Percentiles rank a stretch among this genome's conserved stretches.
Evolutionary conservation across 257 asterid genomes (phyloP).

Genomic region (Solanum pinnatisectum): DNA sequence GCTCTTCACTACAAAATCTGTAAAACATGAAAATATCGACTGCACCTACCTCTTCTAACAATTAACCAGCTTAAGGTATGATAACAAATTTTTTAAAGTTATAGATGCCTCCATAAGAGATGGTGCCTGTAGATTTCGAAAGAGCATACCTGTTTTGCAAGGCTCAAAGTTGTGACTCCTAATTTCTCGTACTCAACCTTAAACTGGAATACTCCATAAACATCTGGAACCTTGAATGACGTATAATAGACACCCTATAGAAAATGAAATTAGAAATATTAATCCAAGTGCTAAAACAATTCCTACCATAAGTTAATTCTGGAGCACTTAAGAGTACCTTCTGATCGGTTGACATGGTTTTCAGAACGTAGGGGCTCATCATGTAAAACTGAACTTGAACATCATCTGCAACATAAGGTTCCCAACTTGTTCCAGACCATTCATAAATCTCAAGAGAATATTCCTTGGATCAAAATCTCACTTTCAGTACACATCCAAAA

Average conservation of each 20-base stretch:
- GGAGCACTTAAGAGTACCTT: constrained; percentile 34
- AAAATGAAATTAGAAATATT: constrained; percentile 5
- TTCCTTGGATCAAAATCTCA: constrained; percentile 30
- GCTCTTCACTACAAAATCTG: neutral
- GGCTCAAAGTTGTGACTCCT: constrained; percentile 61
- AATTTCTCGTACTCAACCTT: constrained; percentile 73
- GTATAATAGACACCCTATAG: constrained; percentile 62
- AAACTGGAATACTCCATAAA: constrained; percentile 88
- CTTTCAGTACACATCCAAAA: neutral
- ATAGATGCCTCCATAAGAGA: neutral
- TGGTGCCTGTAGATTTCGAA: neutral
- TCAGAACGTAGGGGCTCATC: constrained; percentile 92
- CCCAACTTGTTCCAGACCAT: constrained; percentile 81
- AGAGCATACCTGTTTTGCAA: constrained; percentile 60
- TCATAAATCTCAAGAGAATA: constrained; percentile 63
- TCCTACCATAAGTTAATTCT: neutral
- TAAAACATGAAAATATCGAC: neutral
- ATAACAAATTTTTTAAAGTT: neutral
- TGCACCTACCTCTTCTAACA: neutral
- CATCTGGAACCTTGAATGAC: constrained; percentile 81
- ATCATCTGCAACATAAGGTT: constrained; percentile 67
- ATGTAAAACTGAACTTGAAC: constrained; percentile 83
- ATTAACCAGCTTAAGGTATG: neutral
- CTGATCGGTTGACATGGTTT: constrained; percentile 62
- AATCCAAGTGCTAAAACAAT: neutral